Base-by-base conservation (phyloP, 1,139 yeast species). In the Debaryomyces udenii region DNA sequence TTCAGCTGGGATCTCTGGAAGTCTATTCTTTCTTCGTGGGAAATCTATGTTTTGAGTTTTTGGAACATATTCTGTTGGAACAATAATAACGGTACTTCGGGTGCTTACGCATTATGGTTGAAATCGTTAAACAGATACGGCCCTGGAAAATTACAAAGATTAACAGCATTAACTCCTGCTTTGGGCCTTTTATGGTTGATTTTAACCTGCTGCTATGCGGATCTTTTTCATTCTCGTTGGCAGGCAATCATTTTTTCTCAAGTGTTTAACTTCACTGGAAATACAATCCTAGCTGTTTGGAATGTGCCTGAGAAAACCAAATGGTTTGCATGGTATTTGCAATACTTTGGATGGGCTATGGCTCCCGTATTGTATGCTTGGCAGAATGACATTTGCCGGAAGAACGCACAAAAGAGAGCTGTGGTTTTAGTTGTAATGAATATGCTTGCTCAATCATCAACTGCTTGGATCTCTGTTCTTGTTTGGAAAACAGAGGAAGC, bases 41-140 rank as follows among this genome's bases (percentile, higher is more conserved):
- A 78, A 52, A 64, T 80, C 39, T 80, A 74, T 40, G 68, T 75
- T 5, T 62, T 79, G 44, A 52, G 72, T 6, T 52, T 75, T 26
- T 79, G 82, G 81, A 73, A 78, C 50, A 64, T 78, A 28, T 75
- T 82, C 58, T 80, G 83, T 53, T 83, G 87, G 87, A 80, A 80
- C 56, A 78, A 78, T 58, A 65, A 66, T 34, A 70, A 66, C 48
- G 76, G 70, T 38, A 53, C 67, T 7, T 64, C 73, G 15, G 77
- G 77, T 42, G 66, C 88, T 34, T 82, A 79, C 56, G 64, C 77
- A 13, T 64, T 72, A 45, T 72, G 77, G 77, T 62, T 72, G 42
- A 59, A 66, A 34, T 64, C 74, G 0, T 59, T 69, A 39, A 61
- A 39, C 16, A 51, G 72, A 37, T 70, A 51, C 45, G 50, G 47